Evolutionary conservation across 345 rosid species (phyloP).

Genomic region (Acer saccharum): DNA sequence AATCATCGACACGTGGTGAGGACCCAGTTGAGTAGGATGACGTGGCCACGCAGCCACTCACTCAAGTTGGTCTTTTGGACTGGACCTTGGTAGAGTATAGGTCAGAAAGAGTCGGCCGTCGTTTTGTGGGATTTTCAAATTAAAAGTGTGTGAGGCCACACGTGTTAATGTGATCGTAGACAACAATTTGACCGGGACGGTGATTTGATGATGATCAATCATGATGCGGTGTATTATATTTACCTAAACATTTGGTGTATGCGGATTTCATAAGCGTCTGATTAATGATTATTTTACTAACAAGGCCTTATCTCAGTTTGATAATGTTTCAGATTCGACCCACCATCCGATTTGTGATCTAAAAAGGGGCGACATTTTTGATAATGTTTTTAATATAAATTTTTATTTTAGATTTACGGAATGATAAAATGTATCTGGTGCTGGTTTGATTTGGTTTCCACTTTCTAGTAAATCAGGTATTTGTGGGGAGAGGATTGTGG

Average conservation of each 20-base stretch:
- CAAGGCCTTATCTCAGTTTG: not conserved
- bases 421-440: not conserved
- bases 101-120: constrained; percentile 26
- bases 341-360: not conserved
- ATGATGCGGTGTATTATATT: not conserved
- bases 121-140: constrained; percentile 5
- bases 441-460: not conserved
- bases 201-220: not conserved
- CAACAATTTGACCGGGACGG: constrained; percentile 3
- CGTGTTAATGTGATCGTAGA: constrained; percentile 23
- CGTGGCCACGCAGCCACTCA: constrained; percentile 13
- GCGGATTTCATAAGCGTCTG: not conserved
- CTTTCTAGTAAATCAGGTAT: not conserved
- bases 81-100: not conserved
- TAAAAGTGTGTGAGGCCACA: constrained; percentile 22
- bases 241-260: constrained; percentile 18
- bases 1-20: constrained; percentile 25
- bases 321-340: too few species aligned
- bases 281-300: not conserved
- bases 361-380: too few species aligned
- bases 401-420: too few species aligned
- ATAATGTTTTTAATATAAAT: too few species aligned
- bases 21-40: constrained; percentile 16
- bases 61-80: constrained; percentile 6
- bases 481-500: not conserved